A percentile compares a stretch with the other conserved stretches of the same genome.
Evolutionary conservation across 441 rosid genomes (phyloP).

Genomic region (Manihot esculenta): DNA sequence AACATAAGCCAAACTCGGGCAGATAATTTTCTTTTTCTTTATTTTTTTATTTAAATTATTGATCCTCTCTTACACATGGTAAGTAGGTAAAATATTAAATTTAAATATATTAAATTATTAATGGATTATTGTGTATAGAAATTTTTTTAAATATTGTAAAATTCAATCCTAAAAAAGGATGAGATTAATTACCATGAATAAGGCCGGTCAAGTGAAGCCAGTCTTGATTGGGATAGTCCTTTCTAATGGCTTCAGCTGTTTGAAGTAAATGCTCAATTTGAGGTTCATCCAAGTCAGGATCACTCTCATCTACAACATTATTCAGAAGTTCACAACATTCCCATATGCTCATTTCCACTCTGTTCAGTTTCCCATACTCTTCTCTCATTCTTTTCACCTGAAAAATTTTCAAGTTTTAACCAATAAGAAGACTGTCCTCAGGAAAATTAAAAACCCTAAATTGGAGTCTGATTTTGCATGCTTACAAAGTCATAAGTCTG

Average conservation of each 20-base stretch:
- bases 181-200: constrained; percentile 56
- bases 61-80: no score
- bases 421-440: no score
- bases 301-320: constrained; percentile 82
- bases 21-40: no score
- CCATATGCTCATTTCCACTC: constrained; percentile 88
- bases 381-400: constrained; percentile 71
- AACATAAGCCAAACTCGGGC: no score
- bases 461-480: no score
- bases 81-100: no score
- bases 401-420: not conserved
- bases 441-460: no score
- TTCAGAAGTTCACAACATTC: constrained; percentile 90
- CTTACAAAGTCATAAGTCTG: constrained; percentile 82
- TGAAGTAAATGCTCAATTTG: constrained; percentile 87
- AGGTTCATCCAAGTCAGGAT: constrained; percentile 93
- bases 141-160: no score
- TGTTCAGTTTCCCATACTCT: constrained; percentile 63
- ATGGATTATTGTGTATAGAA: no score
- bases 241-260: constrained; percentile 88
- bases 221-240: constrained; percentile 76
- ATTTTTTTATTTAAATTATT: no score
- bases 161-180: no score
- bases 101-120: no score
- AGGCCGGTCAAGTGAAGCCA: constrained; percentile 93